Base-by-base conservation (phyloP, 306 rosid species). In the Lithocarpus polystachyus region DNA sequence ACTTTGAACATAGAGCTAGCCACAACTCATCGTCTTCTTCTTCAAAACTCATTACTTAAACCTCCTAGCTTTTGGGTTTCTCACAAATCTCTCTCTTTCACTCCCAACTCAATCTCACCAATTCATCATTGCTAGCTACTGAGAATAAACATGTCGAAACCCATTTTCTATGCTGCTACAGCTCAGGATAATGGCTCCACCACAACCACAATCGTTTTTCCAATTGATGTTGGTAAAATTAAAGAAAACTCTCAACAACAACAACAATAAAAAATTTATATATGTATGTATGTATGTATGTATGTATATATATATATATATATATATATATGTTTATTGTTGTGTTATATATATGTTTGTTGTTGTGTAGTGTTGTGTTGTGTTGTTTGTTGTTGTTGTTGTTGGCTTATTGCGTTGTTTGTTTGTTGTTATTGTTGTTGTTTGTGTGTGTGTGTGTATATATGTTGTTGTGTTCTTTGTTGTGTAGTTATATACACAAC, bases 1-100 rank as follows among this genome's bases (percentile, higher is more conserved):
- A 28, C 31, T 28, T 4, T 45, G 65, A 12, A 28, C 60, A 92
- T 92, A 97, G 92, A 86, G 83, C 76, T 87, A 0, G 79, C 88
- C 29, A 82, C 90, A 79, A 72, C 89, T 48, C 82, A 89, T 31
- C 62, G 82, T 56, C 87, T 86, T 81, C 29, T 28, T 28, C 74
- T 74, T 28, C 31, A 28, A 11, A 79, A 72, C 56, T 62, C 68
- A 54, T 84, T 69, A 9, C 89, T 77, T 22, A 87, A 89, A 72
- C 82, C 86, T 71, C 0, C 31, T 0, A 79, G 82, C 76, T 81
- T 82, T 75, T 73, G 83, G 77, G 43, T 80, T 84, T 81, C 83
- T 69, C 88, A 56, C 15, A 76, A 37, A 68, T 33, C 75, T 56
- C 82, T 65, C 82, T 71, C 3, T 28, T 68, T 56, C 80, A 20